Evolutionary conservation across 805 yeast genomes (phyloP), one percentile per base, ranked within the genome.

Genomic region (Blastobotrys parvus): DNA sequence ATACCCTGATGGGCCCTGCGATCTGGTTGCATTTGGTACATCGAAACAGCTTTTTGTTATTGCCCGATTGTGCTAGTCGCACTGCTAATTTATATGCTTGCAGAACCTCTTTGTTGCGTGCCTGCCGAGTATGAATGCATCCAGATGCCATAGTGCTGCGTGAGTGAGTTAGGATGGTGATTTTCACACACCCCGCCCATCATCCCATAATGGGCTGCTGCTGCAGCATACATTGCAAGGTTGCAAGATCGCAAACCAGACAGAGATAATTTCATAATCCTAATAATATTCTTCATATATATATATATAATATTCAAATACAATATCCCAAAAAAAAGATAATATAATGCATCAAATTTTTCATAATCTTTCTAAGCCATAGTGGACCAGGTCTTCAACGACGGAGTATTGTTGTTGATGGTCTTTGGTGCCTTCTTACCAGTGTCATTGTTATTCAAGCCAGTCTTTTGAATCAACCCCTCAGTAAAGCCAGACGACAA

Each of bases 401-500:
- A 64, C 53, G 79, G 76, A 31, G 85, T 75, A 3, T 62, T 58
- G 39, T 75, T 71, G 63, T 68, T 71, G 54, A 69, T 64, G 35
- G 68, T 53, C 11, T 48, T 47, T 23, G 57, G 60, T 27, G 53
- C 62, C 18, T 44, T 44, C n/a, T 45, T 44, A 33, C 63, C 63
- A 31, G 97, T 90, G 63, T 89, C 97, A 61, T 89, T 85, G 68
- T 86, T 80, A 56, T 70, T 64, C 58, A 74, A 76, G 52, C 79
- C 77, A 70, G 87, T 83, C 66, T 96, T 97, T 70, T 90, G 98
- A 72, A 90, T 75, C 50, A 90, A 64, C 62, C 95, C 95, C 29
- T 69, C 64, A 39, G 69, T 49, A 39, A 58, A 54, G 7, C 29
- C 29, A 20, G 68, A 57, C 27, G 68, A 59, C 42, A 55, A 36